Evolutionary conservation across 139 green algal genomes (phyloP), one percentile per base, ranked within the genome.

Genomic region (Chlorella vulgaris): DNA sequence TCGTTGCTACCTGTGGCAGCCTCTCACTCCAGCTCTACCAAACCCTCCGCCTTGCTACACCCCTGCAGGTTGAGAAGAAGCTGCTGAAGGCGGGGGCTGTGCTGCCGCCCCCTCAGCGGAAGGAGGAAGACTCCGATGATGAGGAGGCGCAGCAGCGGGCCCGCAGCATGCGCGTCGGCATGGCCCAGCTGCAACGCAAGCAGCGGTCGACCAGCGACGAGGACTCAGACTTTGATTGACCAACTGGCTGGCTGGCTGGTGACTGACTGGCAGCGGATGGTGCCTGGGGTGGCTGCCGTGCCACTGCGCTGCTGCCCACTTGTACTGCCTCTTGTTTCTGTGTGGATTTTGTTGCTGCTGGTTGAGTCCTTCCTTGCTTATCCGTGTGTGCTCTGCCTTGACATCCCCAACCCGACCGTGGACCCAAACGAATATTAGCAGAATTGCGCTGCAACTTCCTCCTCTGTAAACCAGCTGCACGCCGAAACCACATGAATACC

Each of bases 161-260:
- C 0, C 76, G 61, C 61, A 81, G 55, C 29, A 51, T 81, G 76
- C 58, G 74, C 38, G 7, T 8, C 22, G 74, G 58, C 2, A 15
- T 80, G 38, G 29, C 28, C 38, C 58, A 68, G 53, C 26, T 28
- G 53, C 26, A 36, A 8, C 67, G 69, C 35, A 24, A 26, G n/a
- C 51, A 36, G 55, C 38, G 53, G n/a, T 88, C 82, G 13, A 75
- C 18, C 86, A 76, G 42, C n/a, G 91, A 95, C 60, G 91, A 95
- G 80, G 91, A 95, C 69, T 93, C 88, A 1, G 91, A 95, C 50
- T 94, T 95, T 86, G 89, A 95, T 24, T 91, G 69, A 86, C 47
- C 47, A n/a, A n/a, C n/a, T n/a, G n/a, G n/a, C n/a, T n/a, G n/a
- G n/a, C n/a, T n/a, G n/a, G n/a, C 15, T 10, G 47, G 47, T 10